These are phyloP conservation scores for Avena eriantha DNA, from an alignment of 176 grass and related monocot species.

Conservation along the genomic window DNA sequence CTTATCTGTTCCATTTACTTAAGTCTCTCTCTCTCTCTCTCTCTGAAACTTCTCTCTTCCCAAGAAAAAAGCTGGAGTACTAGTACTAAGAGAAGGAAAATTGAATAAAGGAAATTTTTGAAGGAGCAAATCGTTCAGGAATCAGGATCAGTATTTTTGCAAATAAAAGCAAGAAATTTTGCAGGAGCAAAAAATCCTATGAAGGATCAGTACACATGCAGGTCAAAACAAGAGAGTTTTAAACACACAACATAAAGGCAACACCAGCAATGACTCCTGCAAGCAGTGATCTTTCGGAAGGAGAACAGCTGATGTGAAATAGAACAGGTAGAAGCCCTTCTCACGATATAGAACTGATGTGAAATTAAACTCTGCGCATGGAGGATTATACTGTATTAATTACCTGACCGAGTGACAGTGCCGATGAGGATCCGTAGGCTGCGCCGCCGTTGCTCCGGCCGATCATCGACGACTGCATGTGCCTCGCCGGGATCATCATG, in stretches of 20 bases:
- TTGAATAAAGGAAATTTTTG: background rate
- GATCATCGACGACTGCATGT: conserved; percentile 85
- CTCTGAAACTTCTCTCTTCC: conserved; percentile 25
- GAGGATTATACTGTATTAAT: background rate
- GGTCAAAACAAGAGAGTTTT: background rate
- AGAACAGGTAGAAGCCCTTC: background rate
- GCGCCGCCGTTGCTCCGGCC: conserved; percentile 60
- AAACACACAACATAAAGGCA: background rate
- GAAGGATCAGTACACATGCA: background rate
- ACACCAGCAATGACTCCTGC: background rate
- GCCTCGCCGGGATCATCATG: conserved; percentile 96
- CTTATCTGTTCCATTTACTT: conserved; percentile 7
- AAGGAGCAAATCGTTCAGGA: background rate
- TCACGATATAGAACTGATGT: too few relatives aligned
- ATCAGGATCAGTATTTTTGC: background rate
- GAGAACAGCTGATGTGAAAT: background rate
- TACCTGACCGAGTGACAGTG: conserved; percentile 91
- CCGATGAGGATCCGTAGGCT: conserved; percentile 78
- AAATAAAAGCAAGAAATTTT: background rate
- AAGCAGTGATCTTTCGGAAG: background rate
- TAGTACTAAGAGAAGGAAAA: conserved; percentile 7
- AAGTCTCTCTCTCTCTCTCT: background rate
- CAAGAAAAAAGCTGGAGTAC: conserved; percentile 16
- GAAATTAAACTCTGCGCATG: background rate
- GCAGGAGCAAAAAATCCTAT: background rate